These are phyloP conservation scores for Leucocoprinus leucothites DNA, from an alignment of 768 basidiomycete genomes.

Conservation along the genomic window DNA sequence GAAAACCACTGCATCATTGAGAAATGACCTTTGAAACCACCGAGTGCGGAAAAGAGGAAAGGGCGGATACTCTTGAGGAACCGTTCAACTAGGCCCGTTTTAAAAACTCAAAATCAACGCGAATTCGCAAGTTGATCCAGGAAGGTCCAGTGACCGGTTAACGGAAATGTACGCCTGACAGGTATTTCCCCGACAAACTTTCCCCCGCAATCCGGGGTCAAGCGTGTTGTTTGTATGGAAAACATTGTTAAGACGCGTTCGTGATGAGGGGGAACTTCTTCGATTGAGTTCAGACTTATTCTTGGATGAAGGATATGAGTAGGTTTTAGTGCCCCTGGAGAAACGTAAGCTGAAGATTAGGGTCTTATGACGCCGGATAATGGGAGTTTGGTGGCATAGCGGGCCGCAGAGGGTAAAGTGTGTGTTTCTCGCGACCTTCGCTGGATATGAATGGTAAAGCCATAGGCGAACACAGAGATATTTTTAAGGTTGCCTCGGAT, in stretches of 20 bases:
- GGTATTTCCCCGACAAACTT: background rate
- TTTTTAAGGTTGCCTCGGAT: no score
- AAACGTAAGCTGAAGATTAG: no score
- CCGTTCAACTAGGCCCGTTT: background rate
- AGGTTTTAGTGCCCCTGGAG: no score
- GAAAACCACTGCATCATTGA: constrained; percentile 6
- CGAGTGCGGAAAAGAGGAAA: background rate
- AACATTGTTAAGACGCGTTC: background rate
- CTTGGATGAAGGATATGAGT: no score
- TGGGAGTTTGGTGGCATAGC: no score
- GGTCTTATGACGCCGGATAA: no score
- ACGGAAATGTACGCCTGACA: background rate
- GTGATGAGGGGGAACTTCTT: background rate
- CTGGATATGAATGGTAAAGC: no score
- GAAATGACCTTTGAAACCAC: no score
- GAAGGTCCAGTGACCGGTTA: background rate
- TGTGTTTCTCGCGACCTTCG: no score
- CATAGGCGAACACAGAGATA: no score
- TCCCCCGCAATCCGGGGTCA: background rate
- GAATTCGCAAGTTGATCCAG: background rate
- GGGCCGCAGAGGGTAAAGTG: no score
- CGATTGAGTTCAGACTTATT: no score
- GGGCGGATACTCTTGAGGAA: background rate
- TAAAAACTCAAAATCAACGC: background rate
- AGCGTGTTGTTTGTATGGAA: background rate